Evolutionary conservation across 768 basidiomycete species (phyloP).

Genomic region (Artomyces pyxidatus): DNA sequence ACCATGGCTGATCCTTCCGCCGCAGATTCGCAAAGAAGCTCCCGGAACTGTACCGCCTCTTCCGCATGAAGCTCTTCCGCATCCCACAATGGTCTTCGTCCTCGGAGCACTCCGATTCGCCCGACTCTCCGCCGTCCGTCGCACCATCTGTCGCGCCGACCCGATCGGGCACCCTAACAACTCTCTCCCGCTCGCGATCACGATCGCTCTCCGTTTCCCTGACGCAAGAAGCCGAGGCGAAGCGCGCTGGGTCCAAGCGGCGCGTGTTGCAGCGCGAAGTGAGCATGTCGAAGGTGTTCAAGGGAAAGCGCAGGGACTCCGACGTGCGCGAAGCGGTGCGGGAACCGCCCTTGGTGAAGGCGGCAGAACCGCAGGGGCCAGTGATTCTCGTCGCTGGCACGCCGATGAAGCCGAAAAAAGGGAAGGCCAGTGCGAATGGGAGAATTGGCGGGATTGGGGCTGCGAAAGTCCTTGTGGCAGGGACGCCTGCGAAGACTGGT

Average conservation of each 20-base stretch:
- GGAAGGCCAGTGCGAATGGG: conserved; percentile 3
- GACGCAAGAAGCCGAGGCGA: conserved; percentile 46
- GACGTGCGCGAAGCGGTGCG: conserved; percentile 11
- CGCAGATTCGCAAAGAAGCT: conserved; percentile 1
- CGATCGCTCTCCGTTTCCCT: conserved; percentile 54
- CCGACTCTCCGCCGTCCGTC: not conserved
- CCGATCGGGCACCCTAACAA: conserved; percentile 37
- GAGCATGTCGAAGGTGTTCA: conserved; percentile 72
- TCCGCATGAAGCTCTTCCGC: conserved; percentile 16
- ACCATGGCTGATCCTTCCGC: too few species aligned
- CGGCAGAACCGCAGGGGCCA: conserved; percentile 14
- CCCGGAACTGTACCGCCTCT: conserved; percentile 13
- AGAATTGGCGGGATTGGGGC: not conserved
- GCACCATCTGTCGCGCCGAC: conserved; percentile 25
- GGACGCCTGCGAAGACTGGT: not conserved
- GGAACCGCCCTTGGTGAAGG: conserved; percentile 14
- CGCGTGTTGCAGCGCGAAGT: conserved; percentile 59
- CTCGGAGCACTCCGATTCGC: not conserved
- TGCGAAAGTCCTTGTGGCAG: not conserved
- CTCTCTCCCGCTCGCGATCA: conserved; percentile 23
- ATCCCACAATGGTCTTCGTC: conserved; percentile 9
- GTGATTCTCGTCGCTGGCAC: conserved; percentile 21
- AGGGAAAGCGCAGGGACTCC: conserved; percentile 24
- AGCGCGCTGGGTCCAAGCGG: conserved; percentile 26
- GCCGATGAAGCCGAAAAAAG: conserved; percentile 17